Percentiles rank a stretch among this genome's conserved stretches.
phyloP scores from a whole-genome alignment of 306 rosid species.

The Quercus gilva region DNA sequence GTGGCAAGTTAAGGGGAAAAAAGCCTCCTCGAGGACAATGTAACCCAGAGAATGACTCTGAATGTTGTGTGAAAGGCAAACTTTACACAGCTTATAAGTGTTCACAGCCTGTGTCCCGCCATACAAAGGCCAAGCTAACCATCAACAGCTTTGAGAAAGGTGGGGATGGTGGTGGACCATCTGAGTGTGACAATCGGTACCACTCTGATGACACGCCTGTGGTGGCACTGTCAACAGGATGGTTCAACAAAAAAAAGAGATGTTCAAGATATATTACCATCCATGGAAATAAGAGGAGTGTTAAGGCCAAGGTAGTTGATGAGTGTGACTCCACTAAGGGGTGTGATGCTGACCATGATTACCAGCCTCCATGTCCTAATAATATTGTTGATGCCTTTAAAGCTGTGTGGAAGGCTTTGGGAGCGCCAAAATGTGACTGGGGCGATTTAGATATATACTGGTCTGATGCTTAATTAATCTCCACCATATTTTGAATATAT shows the following conservation, averaged over 20 bases:
- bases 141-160: constrained; percentile 42
- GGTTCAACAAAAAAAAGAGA: constrained; percentile 15
- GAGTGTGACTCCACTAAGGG: constrained; percentile 39
- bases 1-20: constrained; percentile 21
- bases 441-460: constrained; percentile 4
- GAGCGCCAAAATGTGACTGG: constrained; percentile 16
- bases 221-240: constrained; percentile 39
- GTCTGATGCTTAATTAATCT: too few species aligned
- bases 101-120: constrained; percentile 23
- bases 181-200: constrained; percentile 20
- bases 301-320: constrained; percentile 34
- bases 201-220: constrained; percentile 14
- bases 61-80: constrained; percentile 37
- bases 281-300: constrained; percentile 21
- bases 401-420: constrained; percentile 36
- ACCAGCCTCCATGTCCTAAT: constrained; percentile 22
- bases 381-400: constrained; percentile 24
- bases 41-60: constrained; percentile 33
- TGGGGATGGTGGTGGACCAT: constrained; percentile 19
- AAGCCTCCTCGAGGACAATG: constrained; percentile 33
- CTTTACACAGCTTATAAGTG: constrained; percentile 35
- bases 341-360: constrained; percentile 29
- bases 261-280: constrained; percentile 28
- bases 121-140: constrained; percentile 39
- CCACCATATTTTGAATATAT: too few species aligned